phyloP scores from a whole-genome alignment of 371 early-diverging fungal species.

The Mucor lusitanicus region DNA sequence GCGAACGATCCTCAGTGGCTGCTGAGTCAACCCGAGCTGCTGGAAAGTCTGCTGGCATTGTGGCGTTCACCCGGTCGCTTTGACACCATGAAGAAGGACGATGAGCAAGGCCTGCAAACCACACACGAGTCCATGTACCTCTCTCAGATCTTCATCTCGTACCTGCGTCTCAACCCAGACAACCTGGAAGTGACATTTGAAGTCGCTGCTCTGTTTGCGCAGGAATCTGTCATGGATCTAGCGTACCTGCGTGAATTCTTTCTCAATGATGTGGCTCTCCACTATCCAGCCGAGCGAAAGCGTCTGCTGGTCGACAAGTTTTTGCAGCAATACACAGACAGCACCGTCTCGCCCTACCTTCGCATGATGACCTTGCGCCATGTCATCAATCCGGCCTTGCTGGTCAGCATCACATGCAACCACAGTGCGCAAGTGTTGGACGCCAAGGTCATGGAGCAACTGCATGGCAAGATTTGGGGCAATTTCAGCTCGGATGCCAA shows the following conservation, averaged over 20 bases:
- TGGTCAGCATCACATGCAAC: constrained; percentile 59
- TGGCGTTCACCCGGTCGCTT: constrained; percentile 64
- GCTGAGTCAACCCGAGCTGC: constrained; percentile 40
- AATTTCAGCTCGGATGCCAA: constrained; percentile 53
- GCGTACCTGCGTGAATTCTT: constrained; percentile 65
- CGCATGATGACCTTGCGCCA: constrained; percentile 73
- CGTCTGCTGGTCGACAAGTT: constrained; percentile 69
- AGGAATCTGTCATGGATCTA: constrained; percentile 72
- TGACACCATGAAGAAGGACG: constrained; percentile 54
- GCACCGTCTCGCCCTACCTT: constrained; percentile 42
- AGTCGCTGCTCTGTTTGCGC: constrained; percentile 69
- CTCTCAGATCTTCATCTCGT: constrained; percentile 56
- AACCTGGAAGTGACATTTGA: constrained; percentile 77
- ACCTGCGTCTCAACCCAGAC: constrained; percentile 58
- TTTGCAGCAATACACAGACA: constrained; percentile 61
- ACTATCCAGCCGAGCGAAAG: constrained; percentile 59
- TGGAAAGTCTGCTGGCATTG: constrained; percentile 57
- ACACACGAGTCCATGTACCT: constrained; percentile 58
- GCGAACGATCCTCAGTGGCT: constrained; percentile 67
- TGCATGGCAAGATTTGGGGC: constrained; percentile 75
- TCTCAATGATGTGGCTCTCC: constrained; percentile 65
- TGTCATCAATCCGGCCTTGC: constrained; percentile 79
- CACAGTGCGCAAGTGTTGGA: constrained; percentile 62
- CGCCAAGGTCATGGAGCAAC: constrained; percentile 62
- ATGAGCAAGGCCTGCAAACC: constrained; percentile 48